A percentile compares a stretch with the other conserved stretches of the same genome.
Conservation (phyloP, 2,329 filamentous ascomycete species). For the Talaromyces sp. region DNA sequence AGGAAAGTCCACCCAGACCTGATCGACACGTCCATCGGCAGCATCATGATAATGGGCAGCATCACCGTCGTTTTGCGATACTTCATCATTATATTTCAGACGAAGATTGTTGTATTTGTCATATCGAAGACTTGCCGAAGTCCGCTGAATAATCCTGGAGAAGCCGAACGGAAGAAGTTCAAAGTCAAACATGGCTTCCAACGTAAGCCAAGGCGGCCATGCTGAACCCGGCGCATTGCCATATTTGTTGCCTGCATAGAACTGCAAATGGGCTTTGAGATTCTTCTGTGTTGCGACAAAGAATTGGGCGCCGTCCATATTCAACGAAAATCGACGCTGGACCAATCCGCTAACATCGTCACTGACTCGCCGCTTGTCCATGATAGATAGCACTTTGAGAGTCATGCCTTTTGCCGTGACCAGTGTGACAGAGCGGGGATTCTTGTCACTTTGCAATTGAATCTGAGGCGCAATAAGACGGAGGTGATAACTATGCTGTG, state of each 20-base stretch:
- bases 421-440: constrained; percentile 93
- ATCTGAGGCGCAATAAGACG: constrained; percentile 96
- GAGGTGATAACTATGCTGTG: constrained; percentile 92
- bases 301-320: constrained; percentile 97
- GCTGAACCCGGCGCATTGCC: constrained; percentile 78
- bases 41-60: constrained; percentile 43
- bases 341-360: constrained; percentile 94
- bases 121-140: constrained; percentile 88
- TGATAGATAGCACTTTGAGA: constrained; percentile 93
- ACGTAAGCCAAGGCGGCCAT: constrained; percentile 97
- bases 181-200: constrained; percentile 99
- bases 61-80: constrained; percentile 63
- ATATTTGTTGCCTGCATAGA: constrained; percentile 93
- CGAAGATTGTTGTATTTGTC: constrained; percentile 98
- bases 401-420: constrained; percentile 98
- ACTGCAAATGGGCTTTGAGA: constrained; percentile 80
- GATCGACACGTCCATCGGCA: constrained; percentile 81
- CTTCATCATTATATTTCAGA: constrained; percentile 94
- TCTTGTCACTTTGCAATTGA: constrained; percentile 97
- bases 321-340: constrained; percentile 87
- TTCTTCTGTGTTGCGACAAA: constrained; percentile 95
- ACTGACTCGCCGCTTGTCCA: constrained; percentile 90
- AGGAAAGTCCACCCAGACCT: constrained; percentile 95
- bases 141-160: constrained; percentile 93
- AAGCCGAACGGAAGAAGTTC: constrained; percentile 94